phyloP scores from a whole-genome alignment of 345 rosid species.

The Brassica carinata region DNA sequence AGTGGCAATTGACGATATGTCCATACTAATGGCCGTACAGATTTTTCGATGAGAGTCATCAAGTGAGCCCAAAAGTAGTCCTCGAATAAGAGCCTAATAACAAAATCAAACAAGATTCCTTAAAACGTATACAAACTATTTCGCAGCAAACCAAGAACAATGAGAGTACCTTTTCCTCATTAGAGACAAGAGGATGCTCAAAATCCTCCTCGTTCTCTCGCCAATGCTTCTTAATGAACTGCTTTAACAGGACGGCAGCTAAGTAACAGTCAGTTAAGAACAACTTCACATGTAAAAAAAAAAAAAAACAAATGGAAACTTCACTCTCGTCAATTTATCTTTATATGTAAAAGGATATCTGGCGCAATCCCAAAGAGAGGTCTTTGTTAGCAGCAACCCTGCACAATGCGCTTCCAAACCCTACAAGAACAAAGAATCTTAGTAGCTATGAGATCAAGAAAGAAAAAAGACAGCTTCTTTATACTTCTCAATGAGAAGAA shows the following conservation, averaged over 20 bases:
- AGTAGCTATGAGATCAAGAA: neutral
- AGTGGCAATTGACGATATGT: conserved; percentile 70
- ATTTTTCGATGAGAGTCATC: conserved; percentile 81
- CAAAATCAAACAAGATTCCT: conserved; percentile 23
- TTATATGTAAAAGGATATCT: conserved; percentile 70
- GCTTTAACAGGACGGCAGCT: conserved; percentile 93
- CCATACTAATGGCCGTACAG: conserved; percentile 87
- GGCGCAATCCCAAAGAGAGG: conserved; percentile 76
- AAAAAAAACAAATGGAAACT: neutral
- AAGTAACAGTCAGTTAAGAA: conserved; percentile 68
- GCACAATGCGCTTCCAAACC: conserved; percentile 81
- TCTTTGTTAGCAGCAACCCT: conserved; percentile 79
- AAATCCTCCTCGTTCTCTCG: conserved; percentile 80
- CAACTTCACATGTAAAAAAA: conserved; percentile 23
- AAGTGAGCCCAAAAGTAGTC: conserved; percentile 65
- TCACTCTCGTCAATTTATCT: neutral
- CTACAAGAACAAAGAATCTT: conserved; percentile 43
- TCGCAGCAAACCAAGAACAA: neutral
- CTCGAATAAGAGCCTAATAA: conserved; percentile 72
- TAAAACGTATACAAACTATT: neutral
- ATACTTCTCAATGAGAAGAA: conserved; percentile 12
- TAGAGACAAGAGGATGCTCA: conserved; percentile 72
- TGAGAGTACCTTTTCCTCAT: conserved; percentile 68
- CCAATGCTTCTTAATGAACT: conserved; percentile 89
- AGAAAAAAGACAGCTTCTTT: neutral